A percentile compares a stretch with the other conserved stretches of the same genome.
These are phyloP conservation scores for Podaxis sp. DNA, from an alignment of 768 basidiomycete species.

Conservation along the genomic window DNA sequence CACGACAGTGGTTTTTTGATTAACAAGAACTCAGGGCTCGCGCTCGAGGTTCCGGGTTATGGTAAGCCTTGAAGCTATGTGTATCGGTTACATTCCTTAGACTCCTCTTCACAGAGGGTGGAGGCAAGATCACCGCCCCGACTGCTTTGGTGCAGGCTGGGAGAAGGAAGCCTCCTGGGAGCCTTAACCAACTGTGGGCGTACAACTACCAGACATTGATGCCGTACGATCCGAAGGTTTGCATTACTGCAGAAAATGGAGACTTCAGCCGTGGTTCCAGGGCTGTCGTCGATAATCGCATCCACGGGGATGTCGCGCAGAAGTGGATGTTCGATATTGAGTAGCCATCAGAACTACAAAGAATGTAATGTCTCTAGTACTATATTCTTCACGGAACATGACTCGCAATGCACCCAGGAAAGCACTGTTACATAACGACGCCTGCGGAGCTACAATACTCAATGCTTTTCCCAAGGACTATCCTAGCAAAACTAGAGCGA, in stretches of 20 bases:
- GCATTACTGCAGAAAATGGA: background rate
- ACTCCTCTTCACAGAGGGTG: background rate
- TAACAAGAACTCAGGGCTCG: background rate
- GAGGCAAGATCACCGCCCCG: background rate
- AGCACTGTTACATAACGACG: too few species aligned
- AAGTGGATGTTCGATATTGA: background rate
- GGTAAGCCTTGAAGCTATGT: background rate
- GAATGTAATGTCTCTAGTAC: too few species aligned
- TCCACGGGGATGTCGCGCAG: background rate
- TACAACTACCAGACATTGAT: background rate
- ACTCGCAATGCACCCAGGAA: too few species aligned
- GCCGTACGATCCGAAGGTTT: background rate
- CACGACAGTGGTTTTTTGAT: background rate
- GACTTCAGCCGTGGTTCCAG: background rate
- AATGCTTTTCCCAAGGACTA: too few species aligned
- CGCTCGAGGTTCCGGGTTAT: background rate
- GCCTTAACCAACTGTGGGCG: background rate
- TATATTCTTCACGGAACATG: too few species aligned
- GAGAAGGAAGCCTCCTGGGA: background rate
- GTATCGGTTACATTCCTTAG: background rate
- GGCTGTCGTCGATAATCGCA: background rate
- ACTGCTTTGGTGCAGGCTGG: background rate
- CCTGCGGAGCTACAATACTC: too few species aligned
- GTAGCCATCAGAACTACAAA: background rate
- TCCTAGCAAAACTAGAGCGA: too few species aligned